Percentiles rank a stretch among this genome's conserved stretches.
phyloP scores from a whole-genome alignment of 2,329 filamentous ascomycete genomes.

The Cryoendolithus antarcticus region DNA sequence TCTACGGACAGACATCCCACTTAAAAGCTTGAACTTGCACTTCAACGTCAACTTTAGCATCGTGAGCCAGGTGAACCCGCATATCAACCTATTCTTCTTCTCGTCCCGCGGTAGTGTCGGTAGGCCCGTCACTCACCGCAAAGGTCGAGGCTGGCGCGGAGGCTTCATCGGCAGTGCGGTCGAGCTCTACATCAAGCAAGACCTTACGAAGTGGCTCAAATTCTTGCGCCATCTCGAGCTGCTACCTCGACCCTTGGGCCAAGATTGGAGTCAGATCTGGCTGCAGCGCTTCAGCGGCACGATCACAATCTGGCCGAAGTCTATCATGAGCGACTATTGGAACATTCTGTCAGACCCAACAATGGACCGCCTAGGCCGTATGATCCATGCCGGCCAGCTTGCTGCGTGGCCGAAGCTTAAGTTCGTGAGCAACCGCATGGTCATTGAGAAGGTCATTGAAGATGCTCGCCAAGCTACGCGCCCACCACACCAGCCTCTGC shows the following conservation, averaged over 20 bases:
- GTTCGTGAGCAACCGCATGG: conserved; percentile 78
- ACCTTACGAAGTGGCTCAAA: conserved; percentile 95
- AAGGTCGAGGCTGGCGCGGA: conserved; percentile 87
- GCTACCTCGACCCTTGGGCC: conserved; percentile 75
- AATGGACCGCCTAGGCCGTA: conserved; percentile 60
- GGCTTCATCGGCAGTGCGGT: conserved; percentile 85
- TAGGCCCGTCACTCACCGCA: conserved; percentile 83
- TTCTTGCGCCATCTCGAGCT: conserved; percentile 87
- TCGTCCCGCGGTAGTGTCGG: conserved; percentile 85
- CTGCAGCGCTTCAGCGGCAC: conserved; percentile 89
- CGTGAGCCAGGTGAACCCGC: conserved; percentile 78
- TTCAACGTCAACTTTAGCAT: conserved; percentile 99
- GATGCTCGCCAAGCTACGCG: conserved; percentile 38
- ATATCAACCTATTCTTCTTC: conserved; percentile 99
- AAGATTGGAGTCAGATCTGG: conserved; percentile 97
- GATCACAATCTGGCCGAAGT: conserved; percentile 91
- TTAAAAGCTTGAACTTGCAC: conserved; percentile 86
- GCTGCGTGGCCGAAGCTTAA: conserved; percentile 83
- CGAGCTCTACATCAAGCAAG: conserved; percentile 91
- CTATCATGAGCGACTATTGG: conserved; percentile 63
- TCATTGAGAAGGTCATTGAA: conserved; percentile 60
- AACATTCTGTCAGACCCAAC: conserved; percentile 79
- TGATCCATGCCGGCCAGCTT: conserved; percentile 84
- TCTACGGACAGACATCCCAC: conserved; percentile 84
- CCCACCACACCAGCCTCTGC: conserved; percentile 19